phyloP scores from a whole-genome alignment of 176 grass and related monocot genomes.

The Lolium perenne region DNA sequence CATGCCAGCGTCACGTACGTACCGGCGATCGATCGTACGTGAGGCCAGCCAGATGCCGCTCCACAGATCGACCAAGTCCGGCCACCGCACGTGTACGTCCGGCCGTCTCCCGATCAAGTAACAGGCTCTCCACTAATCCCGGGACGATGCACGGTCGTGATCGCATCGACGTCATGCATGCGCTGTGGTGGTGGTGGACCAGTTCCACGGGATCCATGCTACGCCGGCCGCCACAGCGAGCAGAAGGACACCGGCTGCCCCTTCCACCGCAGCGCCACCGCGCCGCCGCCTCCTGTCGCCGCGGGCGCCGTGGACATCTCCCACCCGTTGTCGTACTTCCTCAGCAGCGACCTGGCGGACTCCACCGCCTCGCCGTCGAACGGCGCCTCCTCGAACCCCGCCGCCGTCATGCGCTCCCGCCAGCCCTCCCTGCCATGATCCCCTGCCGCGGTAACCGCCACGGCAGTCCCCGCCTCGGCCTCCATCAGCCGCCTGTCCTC shows the following conservation, averaged over 20 bases:
- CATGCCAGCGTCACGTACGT: not conserved
- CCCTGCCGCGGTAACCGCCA: slow-evolving; percentile 21
- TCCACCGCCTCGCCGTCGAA: slow-evolving; percentile 84
- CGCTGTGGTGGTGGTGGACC: not conserved
- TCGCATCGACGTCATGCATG: not conserved
- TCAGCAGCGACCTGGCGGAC: slow-evolving; percentile 65
- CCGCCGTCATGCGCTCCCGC: slow-evolving; percentile 71
- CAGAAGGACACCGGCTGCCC: slow-evolving; percentile 86
- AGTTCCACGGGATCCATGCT: not conserved
- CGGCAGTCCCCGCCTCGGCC: slow-evolving; percentile 61
- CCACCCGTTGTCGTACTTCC: slow-evolving; percentile 94
- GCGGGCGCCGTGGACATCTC: slow-evolving; percentile 52
- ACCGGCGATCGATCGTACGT: not conserved
- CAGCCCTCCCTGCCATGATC: slow-evolving; percentile 62
- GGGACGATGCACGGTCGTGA: slow-evolving; percentile 19
- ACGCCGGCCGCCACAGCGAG: slow-evolving; percentile 81
- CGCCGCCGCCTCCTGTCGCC: slow-evolving; percentile 4
- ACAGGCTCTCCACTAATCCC: not conserved
- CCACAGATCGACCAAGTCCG: not conserved
- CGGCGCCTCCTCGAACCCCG: slow-evolving; percentile 64
- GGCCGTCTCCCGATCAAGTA: not conserved
- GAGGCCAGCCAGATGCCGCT: not conserved
- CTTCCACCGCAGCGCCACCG: slow-evolving; percentile 85
- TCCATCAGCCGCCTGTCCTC: slow-evolving; percentile 72
- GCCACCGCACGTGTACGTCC: not conserved